Percentiles rank a stretch among this genome's conserved stretches.
These are phyloP conservation scores for Parastagonospora nodorum DNA, from an alignment of 2,329 filamentous ascomycete genomes.

Conservation along the genomic window DNA sequence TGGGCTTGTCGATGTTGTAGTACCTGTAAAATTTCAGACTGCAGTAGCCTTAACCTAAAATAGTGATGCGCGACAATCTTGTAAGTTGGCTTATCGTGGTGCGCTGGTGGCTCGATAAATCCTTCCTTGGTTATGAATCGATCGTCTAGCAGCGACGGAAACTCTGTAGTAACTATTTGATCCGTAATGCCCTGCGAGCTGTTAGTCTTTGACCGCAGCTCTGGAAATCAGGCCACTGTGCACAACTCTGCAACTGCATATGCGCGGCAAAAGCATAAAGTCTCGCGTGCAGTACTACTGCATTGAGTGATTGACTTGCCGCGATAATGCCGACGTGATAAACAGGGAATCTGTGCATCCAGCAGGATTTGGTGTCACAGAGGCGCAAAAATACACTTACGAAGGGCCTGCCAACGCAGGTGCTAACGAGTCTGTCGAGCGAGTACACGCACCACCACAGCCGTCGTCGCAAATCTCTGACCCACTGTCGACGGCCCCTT, in stretches of 20 bases:
- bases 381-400: slow-evolving; percentile 43
- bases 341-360: not conserved
- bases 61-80: slow-evolving; percentile 93
- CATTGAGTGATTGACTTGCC: not conserved
- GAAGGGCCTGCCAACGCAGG: slow-evolving; percentile 90
- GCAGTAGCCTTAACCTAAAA: slow-evolving; percentile 82
- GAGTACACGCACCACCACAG: slow-evolving; percentile 98
- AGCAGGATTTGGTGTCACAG: not conserved
- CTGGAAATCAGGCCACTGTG: not conserved
- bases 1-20: slow-evolving; percentile 90
- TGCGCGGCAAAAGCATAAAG: not conserved
- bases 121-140: slow-evolving; percentile 82
- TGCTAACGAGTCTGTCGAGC: slow-evolving; percentile 90
- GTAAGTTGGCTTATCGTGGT: slow-evolving; percentile 73
- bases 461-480: slow-evolving; percentile 81
- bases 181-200: slow-evolving; percentile 72
- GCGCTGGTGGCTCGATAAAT: slow-evolving; percentile 65
- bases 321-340: not conserved
- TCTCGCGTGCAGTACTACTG: not conserved
- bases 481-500: slow-evolving; percentile 76
- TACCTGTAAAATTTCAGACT: slow-evolving; percentile 94
- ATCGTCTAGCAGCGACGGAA: slow-evolving; percentile 87
- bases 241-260: not conserved
- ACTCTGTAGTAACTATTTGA: slow-evolving; percentile 93
- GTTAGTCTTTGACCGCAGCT: slow-evolving; percentile 11